phyloP scores from a whole-genome alignment of 106 monocot genomes.

The Hemerocallis citrina region DNA sequence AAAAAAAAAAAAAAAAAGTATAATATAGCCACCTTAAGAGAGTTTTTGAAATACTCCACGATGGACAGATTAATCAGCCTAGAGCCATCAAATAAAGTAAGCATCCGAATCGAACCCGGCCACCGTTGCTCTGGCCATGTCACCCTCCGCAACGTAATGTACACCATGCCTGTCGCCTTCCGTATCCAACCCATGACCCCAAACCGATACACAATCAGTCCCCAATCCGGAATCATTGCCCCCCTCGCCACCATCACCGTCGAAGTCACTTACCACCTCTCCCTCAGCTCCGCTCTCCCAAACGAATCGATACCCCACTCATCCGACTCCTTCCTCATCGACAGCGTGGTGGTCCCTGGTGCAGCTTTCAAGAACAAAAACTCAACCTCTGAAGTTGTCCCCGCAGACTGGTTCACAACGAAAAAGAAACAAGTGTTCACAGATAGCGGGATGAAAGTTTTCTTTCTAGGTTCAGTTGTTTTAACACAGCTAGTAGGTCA shows the following conservation, averaged over 20 bases:
- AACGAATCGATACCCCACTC: constrained; percentile 6
- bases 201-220: constrained; percentile 19
- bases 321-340: constrained; percentile 31
- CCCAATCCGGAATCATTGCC: constrained; percentile 40
- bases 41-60: too few relatives aligned
- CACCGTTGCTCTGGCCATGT: constrained; percentile 25
- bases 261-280: constrained; percentile 24
- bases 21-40: too few relatives aligned
- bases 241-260: constrained; percentile 30
- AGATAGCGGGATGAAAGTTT: constrained; percentile 21
- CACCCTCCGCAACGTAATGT: constrained; percentile 51
- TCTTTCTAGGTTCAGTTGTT: constrained; percentile 39
- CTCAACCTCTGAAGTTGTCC: constrained; percentile 23
- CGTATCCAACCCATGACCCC: constrained; percentile 28
- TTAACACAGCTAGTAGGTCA: constrained; percentile 20
- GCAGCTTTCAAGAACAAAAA: constrained; percentile 23
- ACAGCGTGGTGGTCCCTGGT: constrained; percentile 42
- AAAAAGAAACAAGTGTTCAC: constrained; percentile 51
- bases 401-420: constrained; percentile 38
- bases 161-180: constrained; percentile 62
- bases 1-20: too few relatives aligned
- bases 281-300: constrained; percentile 10
- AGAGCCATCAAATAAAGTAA: constrained; percentile 40
- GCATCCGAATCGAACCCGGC: constrained; percentile 29
- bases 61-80: too few relatives aligned